Percentiles rank a stretch among this genome's conserved stretches.
Conservation (phyloP, 192 early-diverging fungal species). For the Gryganskiella cystojenkinii region DNA sequence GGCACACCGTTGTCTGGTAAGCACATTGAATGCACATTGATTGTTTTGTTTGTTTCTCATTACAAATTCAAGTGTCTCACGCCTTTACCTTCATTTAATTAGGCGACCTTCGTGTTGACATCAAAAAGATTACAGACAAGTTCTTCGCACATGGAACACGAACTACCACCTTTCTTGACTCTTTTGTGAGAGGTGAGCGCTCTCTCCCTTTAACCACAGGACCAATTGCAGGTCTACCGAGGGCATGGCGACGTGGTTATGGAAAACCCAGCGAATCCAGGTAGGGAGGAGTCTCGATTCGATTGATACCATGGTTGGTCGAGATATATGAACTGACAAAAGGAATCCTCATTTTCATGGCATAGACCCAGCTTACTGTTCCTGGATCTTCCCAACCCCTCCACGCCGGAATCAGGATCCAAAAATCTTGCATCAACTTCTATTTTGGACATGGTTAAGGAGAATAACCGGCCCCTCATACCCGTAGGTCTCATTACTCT, state of each 20-base stretch:
- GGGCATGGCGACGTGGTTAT: not conserved
- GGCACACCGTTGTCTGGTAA: too few species aligned
- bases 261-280: not conserved
- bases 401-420: not conserved
- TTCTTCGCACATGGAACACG: conserved; percentile 11
- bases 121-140: conserved; percentile 21
- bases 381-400: not conserved
- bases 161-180: too few species aligned
- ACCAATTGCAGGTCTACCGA: not conserved
- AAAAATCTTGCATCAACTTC: not conserved
- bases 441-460: not conserved
- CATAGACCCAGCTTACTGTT: conserved; percentile 6
- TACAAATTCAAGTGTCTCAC: too few species aligned
- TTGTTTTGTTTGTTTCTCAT: too few species aligned
- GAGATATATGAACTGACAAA: too few species aligned
- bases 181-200: not conserved
- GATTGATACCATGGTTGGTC: too few species aligned
- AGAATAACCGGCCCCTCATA: not conserved
- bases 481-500: not conserved
- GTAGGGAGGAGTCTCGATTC: too few species aligned
- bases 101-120: conserved; percentile 8
- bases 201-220: not conserved
- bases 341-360: too few species aligned
- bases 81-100: too few species aligned
- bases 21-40: too few species aligned